phyloP scores from a whole-genome alignment of 257 asterid species.

The Capsicum rhomboideum region DNA sequence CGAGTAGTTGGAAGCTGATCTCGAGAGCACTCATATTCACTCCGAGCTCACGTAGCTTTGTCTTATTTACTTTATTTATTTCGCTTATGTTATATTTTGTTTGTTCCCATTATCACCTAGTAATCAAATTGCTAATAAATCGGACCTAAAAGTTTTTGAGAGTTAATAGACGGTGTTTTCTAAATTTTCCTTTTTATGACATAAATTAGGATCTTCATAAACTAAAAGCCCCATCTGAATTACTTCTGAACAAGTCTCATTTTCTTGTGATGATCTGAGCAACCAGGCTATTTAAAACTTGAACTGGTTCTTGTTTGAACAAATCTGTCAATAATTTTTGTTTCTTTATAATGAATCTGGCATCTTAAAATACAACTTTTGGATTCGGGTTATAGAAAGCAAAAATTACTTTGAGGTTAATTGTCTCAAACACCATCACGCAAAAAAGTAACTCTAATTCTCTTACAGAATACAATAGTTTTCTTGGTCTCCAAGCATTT shows the following conservation, averaged over 20 bases:
- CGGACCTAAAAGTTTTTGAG: background rate
- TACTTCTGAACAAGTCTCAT: background rate
- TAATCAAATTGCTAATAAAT: no score
- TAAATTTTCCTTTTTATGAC: background rate
- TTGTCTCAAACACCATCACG: background rate
- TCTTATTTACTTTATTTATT: no score
- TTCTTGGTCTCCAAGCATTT: no score
- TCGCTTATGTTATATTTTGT: no score
- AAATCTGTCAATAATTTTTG: background rate
- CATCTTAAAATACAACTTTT: background rate
- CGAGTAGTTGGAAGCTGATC: no score
- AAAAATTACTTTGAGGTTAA: background rate
- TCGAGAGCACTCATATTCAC: no score
- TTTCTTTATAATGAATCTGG: background rate
- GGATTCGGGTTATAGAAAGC: background rate
- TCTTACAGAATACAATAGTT: no score
- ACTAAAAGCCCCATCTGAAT: background rate
- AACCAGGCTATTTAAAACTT: background rate
- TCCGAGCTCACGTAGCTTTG: no score
- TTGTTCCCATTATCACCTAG: no score
- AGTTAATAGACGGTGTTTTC: background rate
- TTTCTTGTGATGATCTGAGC: background rate
- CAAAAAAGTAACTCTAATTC: no score
- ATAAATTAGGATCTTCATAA: background rate
- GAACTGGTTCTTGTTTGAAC: background rate